Conservation (phyloP, 768 basidiomycete genomes). For the Calocybe gangraenosa region DNA sequence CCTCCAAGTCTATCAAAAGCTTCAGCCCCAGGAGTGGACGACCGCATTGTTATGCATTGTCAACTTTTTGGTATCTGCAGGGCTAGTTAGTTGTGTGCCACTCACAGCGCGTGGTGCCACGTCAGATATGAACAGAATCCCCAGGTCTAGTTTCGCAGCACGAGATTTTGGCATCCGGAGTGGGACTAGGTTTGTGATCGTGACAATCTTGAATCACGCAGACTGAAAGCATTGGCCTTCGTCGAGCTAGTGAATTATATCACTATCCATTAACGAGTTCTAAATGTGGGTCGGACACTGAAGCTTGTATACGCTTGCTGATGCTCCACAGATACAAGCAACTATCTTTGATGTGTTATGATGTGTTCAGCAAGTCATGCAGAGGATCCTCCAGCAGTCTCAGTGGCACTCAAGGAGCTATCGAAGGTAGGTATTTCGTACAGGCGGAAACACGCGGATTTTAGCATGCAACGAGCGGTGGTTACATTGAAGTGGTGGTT, state of each 20-base stretch:
- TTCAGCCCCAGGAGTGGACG: constrained; percentile 45
- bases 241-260: constrained; percentile 64
- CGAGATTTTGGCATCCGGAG: constrained; percentile 83
- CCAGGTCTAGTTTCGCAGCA: constrained; percentile 93
- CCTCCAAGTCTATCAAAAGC: too few relatives aligned
- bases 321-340: constrained; percentile 80
- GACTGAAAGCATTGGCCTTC: constrained; percentile 47
- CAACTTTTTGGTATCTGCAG: constrained; percentile 97
- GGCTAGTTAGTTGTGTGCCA: constrained; percentile 93
- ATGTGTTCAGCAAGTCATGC: constrained; percentile 86
- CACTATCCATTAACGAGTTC: constrained; percentile 93
- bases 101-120: constrained; percentile 73
- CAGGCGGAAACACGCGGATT: constrained; percentile 47
- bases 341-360: constrained; percentile 83
- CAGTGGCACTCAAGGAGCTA: constrained; percentile 77
- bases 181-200: constrained; percentile 77
- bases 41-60: constrained; percentile 82
- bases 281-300: constrained; percentile 56
- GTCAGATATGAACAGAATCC: constrained; percentile 90
- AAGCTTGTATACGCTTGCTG: neutral
- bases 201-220: neutral
- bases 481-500: constrained; percentile 83
- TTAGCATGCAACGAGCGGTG: constrained; percentile 63
- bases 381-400: constrained; percentile 91
- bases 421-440: constrained; percentile 71